phyloP scores from a whole-genome alignment of 106 monocot genomes.

The Ottelia alismoides region DNA sequence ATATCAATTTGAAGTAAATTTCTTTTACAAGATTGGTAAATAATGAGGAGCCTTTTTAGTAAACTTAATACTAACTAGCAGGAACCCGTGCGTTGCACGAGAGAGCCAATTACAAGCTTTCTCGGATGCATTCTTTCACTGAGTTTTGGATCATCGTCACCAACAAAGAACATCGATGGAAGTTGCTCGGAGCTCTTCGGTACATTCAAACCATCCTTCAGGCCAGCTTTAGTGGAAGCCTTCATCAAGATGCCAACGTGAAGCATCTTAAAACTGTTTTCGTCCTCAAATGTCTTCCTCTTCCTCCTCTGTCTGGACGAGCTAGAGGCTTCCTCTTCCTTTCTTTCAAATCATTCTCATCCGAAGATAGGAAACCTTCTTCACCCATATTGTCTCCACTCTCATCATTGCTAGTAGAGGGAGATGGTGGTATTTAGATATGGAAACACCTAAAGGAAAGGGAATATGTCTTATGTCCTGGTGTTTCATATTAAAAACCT shows the following conservation, averaged over 20 bases:
- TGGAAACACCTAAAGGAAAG: no score
- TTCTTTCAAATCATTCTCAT: not conserved
- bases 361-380: not conserved
- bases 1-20: no score
- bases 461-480: no score
- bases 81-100: no score
- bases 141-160: conserved; percentile 15
- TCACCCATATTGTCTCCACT: no score
- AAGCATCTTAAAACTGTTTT: conserved; percentile 6
- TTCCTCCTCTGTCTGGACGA: not conserved
- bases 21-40: no score
- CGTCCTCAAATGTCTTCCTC: conserved; percentile 1
- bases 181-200: not conserved
- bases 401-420: not conserved
- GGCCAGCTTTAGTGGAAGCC: not conserved
- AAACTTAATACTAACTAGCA: no score
- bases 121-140: conserved; percentile 10
- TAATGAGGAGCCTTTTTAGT: no score
- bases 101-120: no score
- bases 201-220: not conserved
- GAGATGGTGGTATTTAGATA: not conserved
- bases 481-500: no score
- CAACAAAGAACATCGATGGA: conserved; percentile 18
- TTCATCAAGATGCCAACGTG: conserved; percentile 1
- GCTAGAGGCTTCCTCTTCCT: not conserved